Percentiles rank a stretch among this genome's conserved stretches.
Conservation (phyloP, 1,284 basidiomycete genomes). For the Microbotryum violaceum region DNA sequence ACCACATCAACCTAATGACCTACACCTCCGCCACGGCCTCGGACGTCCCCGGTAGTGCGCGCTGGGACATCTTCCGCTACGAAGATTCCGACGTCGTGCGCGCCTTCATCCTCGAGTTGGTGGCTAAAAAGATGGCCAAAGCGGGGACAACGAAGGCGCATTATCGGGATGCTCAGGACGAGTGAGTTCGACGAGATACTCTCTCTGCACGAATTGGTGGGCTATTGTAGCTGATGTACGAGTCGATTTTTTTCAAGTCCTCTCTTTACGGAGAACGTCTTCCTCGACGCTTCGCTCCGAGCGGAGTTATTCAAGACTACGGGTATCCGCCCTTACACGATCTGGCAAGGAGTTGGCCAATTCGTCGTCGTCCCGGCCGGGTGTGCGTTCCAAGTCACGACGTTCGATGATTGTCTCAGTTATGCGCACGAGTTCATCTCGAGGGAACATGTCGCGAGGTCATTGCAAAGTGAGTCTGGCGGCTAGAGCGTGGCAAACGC, state of each 20-base stretch:
- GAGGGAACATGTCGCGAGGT: conserved; percentile 66
- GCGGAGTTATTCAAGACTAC: conserved; percentile 58
- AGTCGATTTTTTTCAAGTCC: conserved; percentile 47
- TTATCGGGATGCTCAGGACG: conserved; percentile 17
- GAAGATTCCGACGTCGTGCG: conserved; percentile 58
- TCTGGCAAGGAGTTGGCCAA: conserved; percentile 84
- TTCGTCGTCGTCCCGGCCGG: conserved; percentile 92
- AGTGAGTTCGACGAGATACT: neutral
- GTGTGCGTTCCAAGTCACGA: conserved; percentile 66
- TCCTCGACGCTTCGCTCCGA: conserved; percentile 63
- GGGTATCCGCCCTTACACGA: conserved; percentile 66
- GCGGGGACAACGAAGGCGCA: neutral
- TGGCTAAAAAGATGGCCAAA: conserved; percentile 35
- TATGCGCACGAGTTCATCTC: conserved; percentile 90
- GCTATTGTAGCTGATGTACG: too few species aligned
- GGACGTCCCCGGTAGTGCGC: conserved; percentile 69
- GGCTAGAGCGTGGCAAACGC: neutral
- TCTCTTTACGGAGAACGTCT: conserved; percentile 81
- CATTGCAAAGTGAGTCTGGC: neutral
- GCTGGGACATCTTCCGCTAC: conserved; percentile 82
- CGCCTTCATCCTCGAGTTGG: neutral
- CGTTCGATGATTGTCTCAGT: conserved; percentile 85
- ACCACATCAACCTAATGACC: conserved; percentile 80
- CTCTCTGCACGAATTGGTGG: too few species aligned
- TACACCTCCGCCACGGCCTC: conserved; percentile 58